These are phyloP conservation scores for Agroathelia rolfsii DNA, from an alignment of 1,284 basidiomycete species.

Conservation along the genomic window DNA sequence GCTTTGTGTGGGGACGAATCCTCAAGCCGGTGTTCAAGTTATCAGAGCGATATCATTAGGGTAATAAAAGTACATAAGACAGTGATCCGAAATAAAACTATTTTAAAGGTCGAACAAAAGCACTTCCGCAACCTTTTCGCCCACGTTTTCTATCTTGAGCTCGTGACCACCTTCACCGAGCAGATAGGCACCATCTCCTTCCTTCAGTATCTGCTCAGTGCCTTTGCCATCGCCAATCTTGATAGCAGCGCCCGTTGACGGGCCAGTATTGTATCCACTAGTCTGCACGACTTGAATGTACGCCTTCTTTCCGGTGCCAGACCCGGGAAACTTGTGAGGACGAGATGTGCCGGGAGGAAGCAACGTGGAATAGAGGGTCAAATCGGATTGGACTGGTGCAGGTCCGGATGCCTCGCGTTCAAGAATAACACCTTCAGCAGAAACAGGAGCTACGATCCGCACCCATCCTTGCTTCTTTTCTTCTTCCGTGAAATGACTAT, in stretches of 20 bases:
- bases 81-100: no score
- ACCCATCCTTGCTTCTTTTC: conserved; percentile 68
- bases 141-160: conserved; percentile 48
- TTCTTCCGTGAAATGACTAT: conserved; percentile 69
- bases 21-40: no score
- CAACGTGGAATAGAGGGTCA: conserved; percentile 60
- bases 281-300: conserved; percentile 70
- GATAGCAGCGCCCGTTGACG: conserved; percentile 39
- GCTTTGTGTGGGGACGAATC: no score
- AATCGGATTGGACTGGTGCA: conserved; percentile 57
- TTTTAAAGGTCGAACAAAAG: conserved; percentile 76
- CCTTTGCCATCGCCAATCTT: conserved; percentile 32
- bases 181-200: conserved; percentile 72
- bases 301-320: conserved; percentile 30
- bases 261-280: conserved; percentile 59
- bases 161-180: conserved; percentile 31
- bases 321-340: conserved; percentile 35
- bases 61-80: no score
- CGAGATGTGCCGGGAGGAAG: conserved; percentile 46
- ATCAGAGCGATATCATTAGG: no score
- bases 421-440: conserved; percentile 40
- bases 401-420: conserved; percentile 63
- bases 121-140: conserved; percentile 52
- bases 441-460: conserved; percentile 63
- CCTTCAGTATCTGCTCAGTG: conserved; percentile 31